Conservation (phyloP, 139 green algal genomes). For the Penium margaritaceum region DNA sequence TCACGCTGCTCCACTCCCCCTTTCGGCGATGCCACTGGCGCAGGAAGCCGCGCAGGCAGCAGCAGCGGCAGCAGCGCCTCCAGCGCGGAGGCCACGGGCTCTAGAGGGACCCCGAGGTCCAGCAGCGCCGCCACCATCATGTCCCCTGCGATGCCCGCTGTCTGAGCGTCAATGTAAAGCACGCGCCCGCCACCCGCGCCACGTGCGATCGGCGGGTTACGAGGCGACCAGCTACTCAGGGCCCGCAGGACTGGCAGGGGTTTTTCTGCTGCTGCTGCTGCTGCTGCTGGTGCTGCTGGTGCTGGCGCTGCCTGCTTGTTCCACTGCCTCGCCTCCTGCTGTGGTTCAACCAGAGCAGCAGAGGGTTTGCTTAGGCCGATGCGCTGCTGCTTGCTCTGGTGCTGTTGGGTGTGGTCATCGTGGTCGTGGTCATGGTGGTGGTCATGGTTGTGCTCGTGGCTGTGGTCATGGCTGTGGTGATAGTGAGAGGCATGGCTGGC, state of each 20-base stretch:
- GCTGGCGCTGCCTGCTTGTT: background rate
- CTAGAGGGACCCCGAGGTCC: slow-evolving; percentile 77
- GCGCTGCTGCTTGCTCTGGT: background rate
- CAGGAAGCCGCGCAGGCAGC: too few species aligned
- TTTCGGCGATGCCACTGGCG: too few species aligned
- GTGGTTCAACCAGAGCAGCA: too few species aligned
- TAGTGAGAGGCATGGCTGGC: background rate
- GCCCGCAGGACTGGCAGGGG: background rate
- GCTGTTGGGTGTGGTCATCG: background rate
- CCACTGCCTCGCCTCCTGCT: too few species aligned
- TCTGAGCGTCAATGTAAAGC: slow-evolving; percentile 32
- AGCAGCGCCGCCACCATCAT: slow-evolving; percentile 65
- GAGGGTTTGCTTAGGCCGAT: background rate
- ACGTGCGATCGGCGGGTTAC: slow-evolving; percentile 3
- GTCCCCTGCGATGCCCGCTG: slow-evolving; percentile 28
- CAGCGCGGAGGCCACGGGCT: background rate
- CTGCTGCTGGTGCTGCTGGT: background rate
- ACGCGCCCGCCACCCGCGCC: slow-evolving; percentile 7
- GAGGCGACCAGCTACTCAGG: background rate
- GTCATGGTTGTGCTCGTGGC: slow-evolving; percentile 8
- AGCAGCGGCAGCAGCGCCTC: background rate
- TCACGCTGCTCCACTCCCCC: too few species aligned
- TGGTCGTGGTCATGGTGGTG: background rate
- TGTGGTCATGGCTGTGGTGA: background rate
- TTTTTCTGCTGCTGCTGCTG: background rate